phyloP scores from a whole-genome alignment of 495 filamentous ascomycete genomes.

The Arthonia radiata region DNA sequence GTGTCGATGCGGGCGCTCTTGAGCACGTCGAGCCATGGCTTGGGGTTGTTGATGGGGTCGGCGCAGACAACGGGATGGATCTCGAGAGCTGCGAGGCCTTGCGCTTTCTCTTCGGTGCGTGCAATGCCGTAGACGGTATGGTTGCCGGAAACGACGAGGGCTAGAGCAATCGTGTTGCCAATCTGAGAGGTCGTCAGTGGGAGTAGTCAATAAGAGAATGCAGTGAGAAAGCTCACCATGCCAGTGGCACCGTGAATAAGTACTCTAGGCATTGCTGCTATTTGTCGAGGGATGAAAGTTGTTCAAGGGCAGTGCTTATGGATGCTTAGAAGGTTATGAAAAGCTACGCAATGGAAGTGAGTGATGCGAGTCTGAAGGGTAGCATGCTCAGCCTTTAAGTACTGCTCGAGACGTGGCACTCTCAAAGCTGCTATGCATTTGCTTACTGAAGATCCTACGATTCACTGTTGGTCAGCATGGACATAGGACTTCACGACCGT shows the following conservation, averaged over 20 bases:
- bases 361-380: too few species aligned
- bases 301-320: not conserved
- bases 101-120: slow-evolving; percentile 13
- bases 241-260: slow-evolving; percentile 21
- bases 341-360: too few species aligned
- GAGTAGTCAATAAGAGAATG: too few species aligned
- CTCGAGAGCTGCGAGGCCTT: slow-evolving; percentile 9
- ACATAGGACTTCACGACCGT: too few species aligned
- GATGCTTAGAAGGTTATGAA: not conserved
- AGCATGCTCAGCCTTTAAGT: too few species aligned
- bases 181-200: too few species aligned
- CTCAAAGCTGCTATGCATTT: too few species aligned
- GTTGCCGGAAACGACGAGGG: slow-evolving; percentile 13
- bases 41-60: slow-evolving; percentile 3
- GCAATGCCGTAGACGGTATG: slow-evolving; percentile 19
- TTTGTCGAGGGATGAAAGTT: too few species aligned
- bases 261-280: slow-evolving; percentile 18
- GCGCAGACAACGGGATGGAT: slow-evolving; percentile 11
- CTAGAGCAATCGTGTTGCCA: slow-evolving; percentile 13
- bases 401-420: too few species aligned
- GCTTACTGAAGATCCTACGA: too few species aligned
- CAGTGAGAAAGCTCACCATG: too few species aligned
- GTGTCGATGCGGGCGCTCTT: slow-evolving; percentile 12
- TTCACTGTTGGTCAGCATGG: too few species aligned
- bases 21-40: slow-evolving; percentile 6